A percentile compares a stretch with the other conserved stretches of the same genome.
Evolutionary conservation across 805 yeast species (phyloP).

Genomic region (Wickerhamiella lipophila): DNA sequence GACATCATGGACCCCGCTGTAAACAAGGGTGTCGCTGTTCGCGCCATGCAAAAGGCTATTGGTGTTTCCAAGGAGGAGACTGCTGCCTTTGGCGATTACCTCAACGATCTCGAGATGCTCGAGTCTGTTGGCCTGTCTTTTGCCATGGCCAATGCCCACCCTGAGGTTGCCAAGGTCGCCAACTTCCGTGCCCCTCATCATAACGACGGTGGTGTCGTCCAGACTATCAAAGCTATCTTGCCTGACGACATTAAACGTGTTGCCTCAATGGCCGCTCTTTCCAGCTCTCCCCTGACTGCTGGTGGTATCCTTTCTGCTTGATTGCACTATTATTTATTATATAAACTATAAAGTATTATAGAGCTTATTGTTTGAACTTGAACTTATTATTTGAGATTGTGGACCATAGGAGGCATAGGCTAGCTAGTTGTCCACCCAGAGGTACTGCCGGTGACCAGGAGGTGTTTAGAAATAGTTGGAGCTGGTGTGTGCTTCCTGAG

Average conservation of each 20-base stretch:
- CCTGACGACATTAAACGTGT: conserved; percentile 12
- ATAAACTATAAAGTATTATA: too few relatives aligned
- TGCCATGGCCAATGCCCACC: conserved; percentile 11
- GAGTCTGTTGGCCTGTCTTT: conserved; percentile 17
- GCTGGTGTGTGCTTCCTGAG: too few relatives aligned
- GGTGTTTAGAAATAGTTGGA: too few relatives aligned
- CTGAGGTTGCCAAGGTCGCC: conserved; percentile 11
- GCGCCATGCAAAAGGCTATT: conserved; percentile 11
- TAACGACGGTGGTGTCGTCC: conserved; percentile 12
- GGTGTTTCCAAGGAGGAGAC: conserved; percentile 28
- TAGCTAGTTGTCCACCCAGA: too few relatives aligned
- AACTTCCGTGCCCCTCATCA: conserved; percentile 10
- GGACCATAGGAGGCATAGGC: too few relatives aligned
- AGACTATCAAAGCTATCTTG: conserved; percentile 8
- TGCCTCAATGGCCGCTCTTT: conserved; percentile 9
- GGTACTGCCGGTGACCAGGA: too few relatives aligned
- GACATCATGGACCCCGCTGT: conserved; percentile 11
- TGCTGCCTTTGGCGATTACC: conserved; percentile 93
- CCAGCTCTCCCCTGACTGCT: conserved; percentile 6
- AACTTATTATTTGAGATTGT: too few relatives aligned
- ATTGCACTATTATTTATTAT: neutral
- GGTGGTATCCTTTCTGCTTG: conserved; percentile 10
- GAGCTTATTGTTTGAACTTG: too few relatives aligned
- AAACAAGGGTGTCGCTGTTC: conserved; percentile 12
- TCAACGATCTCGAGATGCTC: conserved; percentile 93